Evolutionary conservation across 2,329 filamentous ascomycete genomes (phyloP), one percentile per base, ranked within the genome.

Genomic region (Parastagonospora avenae): DNA sequence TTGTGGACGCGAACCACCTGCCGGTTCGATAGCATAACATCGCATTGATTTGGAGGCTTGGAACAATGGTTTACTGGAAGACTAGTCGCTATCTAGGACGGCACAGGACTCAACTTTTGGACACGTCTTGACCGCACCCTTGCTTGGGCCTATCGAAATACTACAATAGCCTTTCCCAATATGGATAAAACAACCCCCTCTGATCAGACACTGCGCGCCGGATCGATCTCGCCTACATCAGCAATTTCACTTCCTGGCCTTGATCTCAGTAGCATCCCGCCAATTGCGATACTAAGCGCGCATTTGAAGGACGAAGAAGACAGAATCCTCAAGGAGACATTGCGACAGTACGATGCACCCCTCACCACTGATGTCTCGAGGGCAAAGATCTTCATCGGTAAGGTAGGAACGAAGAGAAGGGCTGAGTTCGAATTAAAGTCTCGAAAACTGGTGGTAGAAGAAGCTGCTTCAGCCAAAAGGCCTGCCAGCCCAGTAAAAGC

Each of bases 381-480:
- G 71, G 91, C 91, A 1, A 79, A 83, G 4, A 72, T 97, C 2
- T 79, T 96, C 2, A 70, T 97, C 28, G 91, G 89, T 2, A 90
- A 86, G 59, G 81, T 96, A 30, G 80, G 80, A 0, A 87, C 84
- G 48, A 86, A 84, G 57, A 82, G 85, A 62, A 82, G 93, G 14
- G 91, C 91, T 1, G 79, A 83, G 40, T 86, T 95, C 62, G 93
- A 97, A 73, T 77, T 97, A 54, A 82, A 90, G 46, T 81, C 84
- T 6, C 81, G 84, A 39, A 86, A 85, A 11, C 61, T 96, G 2
- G 70, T 74, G 35, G 85, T 85, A 0, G 78, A 83, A 47, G 83
- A 85, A 50, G 60, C 78, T 2, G 50, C 65, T 7, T 49, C 57
- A 37, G 60, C 43, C 1, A 68, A 67, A 50, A 54, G 58, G 14